These are phyloP conservation scores for Mollisia scopiformis DNA, from an alignment of 2,329 filamentous ascomycete genomes.

Conservation along the genomic window DNA sequence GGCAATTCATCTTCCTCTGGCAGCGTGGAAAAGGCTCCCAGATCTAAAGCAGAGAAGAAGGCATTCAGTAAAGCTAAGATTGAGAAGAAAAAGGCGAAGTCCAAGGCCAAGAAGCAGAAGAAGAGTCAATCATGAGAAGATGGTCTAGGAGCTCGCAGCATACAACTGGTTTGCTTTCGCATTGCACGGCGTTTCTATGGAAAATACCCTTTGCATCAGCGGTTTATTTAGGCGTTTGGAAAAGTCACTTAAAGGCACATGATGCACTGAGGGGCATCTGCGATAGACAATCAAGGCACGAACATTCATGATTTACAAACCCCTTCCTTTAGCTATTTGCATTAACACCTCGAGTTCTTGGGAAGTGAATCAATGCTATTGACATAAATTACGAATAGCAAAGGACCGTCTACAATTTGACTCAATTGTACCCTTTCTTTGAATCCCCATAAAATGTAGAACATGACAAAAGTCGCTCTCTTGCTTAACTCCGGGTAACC, in stretches of 20 bases:
- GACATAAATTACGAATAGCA: too few relatives aligned
- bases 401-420: too few relatives aligned
- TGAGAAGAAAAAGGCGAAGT: constrained; percentile 2
- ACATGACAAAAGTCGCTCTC: background rate
- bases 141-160: background rate
- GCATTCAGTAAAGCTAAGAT: constrained; percentile 9
- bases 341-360: too few relatives aligned
- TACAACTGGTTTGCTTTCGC: background rate
- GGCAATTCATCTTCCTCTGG: background rate
- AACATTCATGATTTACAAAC: too few relatives aligned
- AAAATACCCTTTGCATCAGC: background rate
- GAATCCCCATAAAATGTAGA: too few relatives aligned
- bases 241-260: too few relatives aligned
- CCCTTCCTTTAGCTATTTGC: too few relatives aligned
- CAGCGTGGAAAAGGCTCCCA: background rate
- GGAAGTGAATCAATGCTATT: too few relatives aligned
- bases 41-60: constrained; percentile 13
- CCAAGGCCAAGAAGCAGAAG: constrained; percentile 6
- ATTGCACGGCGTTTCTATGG: background rate
- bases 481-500: background rate
- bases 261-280: too few relatives aligned
- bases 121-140: background rate
- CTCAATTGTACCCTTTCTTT: too few relatives aligned
- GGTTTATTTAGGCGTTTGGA: constrained; percentile 1
- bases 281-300: too few relatives aligned